These are phyloP conservation scores for Amylostereum chailletii DNA, from an alignment of 1,284 basidiomycete genomes.

Conservation along the genomic window DNA sequence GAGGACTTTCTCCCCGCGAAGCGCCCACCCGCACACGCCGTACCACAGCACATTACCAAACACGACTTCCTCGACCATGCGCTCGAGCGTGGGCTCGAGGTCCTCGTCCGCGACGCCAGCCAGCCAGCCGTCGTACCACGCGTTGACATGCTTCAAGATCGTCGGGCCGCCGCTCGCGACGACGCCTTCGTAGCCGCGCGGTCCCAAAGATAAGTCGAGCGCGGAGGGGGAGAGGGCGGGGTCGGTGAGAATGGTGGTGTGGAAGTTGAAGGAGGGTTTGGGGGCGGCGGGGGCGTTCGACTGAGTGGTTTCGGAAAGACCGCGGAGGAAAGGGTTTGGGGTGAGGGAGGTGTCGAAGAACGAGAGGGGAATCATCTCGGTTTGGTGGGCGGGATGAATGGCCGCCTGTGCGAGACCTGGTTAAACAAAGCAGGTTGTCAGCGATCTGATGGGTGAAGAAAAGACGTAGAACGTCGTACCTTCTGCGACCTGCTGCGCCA, in stretches of 20 bases:
- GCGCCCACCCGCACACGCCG: conserved; percentile 30
- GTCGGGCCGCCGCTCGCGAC: conserved; percentile 27
- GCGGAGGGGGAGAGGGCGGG: conserved; percentile 25
- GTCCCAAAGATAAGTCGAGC: conserved; percentile 30
- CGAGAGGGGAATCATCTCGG: conserved; percentile 18
- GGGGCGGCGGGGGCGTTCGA: neutral
- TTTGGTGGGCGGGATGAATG: conserved; percentile 18
- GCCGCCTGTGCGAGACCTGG: conserved; percentile 29
- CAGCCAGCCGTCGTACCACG: conserved; percentile 38
- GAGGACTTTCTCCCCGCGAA: conserved; percentile 19
- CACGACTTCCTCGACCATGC: conserved; percentile 35
- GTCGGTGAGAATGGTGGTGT: conserved; percentile 30
- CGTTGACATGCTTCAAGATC: conserved; percentile 33
- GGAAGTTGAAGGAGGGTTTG: conserved; percentile 27
- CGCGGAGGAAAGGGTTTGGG: neutral
- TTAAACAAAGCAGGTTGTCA: neutral
- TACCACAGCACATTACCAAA: conserved; percentile 33
- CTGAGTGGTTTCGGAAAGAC: neutral
- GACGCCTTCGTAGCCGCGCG: conserved; percentile 17
- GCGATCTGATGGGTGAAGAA: neutral
- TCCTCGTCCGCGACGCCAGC: conserved; percentile 21
- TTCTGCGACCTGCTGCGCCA: conserved; percentile 57
- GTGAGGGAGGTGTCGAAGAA: conserved; percentile 16
- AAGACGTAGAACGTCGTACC: conserved; percentile 32
- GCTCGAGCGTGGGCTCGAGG: conserved; percentile 18